Evolutionary conservation across 805 yeast genomes (phyloP), one percentile per base, ranked within the genome.

Genomic region (Ogataea ganodermae): DNA sequence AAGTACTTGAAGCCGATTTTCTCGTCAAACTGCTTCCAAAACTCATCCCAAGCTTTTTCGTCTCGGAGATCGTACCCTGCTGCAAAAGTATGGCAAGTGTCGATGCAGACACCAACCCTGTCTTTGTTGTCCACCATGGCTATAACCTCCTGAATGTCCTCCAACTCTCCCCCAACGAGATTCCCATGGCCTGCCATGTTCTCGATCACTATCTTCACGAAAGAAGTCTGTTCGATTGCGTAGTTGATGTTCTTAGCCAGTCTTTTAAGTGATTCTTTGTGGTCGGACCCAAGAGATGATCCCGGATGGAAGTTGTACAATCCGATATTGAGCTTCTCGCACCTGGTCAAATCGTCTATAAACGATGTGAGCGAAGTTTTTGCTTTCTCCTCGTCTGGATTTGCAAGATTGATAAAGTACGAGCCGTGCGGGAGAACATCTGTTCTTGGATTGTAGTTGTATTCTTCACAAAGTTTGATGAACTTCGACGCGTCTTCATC

Each of bases 171-270:
- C 1, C 98, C 99, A 35, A 94, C 85, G 50, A 92, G 76, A 52
- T 87, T 85, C 2, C 96, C 97, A 57, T 89, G 95, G 8, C 99
- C 99, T 1, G 99, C 97, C 99, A 94, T 94, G 62, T 92, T 94
- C 61, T 94, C 99, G 49, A 94, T 75, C 10, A 94, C 95, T 36
- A 94, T 83, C 60, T 85, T 91, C 26, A 94, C 98, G 61, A 81
- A 84, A 6, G 69, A 58, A 0, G 99, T 94, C 47, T 80, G 81
- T 21, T 68, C 67, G 41, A 87, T 84, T 4, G 96, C 97, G 39
- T 69, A 74, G 65, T 94, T 92, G 53, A 94, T 83, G 56, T 86
- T 85, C 20, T 74, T 72, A 0, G 98, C 98, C 53, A 94, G 71
- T 48, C 82, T 79, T 44, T 68, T 69, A 31, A 91, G 67, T 1